Conservation (phyloP, 371 early-diverging fungal genomes). For the Mucor circinelloides region DNA sequence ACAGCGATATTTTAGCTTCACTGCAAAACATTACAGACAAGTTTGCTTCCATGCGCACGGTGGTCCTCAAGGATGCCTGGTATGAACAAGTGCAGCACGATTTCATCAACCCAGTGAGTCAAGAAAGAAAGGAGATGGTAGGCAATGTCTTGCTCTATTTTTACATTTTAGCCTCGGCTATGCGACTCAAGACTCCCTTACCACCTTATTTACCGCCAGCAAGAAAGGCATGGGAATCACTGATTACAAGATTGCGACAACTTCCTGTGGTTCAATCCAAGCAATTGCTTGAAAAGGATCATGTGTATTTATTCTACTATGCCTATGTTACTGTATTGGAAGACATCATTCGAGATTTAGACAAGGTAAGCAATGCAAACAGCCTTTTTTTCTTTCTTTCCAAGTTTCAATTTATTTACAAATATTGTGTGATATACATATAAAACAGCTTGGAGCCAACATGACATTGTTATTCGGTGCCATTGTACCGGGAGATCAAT, state of each 20-base stretch:
- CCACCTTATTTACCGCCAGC: conserved; percentile 82
- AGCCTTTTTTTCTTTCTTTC: neutral
- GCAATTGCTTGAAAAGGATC: conserved; percentile 31
- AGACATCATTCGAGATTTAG: conserved; percentile 77
- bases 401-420: neutral
- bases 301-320: conserved; percentile 73
- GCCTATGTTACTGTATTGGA: conserved; percentile 79
- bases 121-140: conserved; percentile 68
- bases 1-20: conserved; percentile 65
- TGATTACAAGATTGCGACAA: conserved; percentile 53
- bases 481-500: conserved; percentile 45
- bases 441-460: conserved; percentile 35
- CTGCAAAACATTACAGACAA: conserved; percentile 80
- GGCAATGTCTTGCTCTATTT: conserved; percentile 77
- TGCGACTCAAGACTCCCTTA: conserved; percentile 80
- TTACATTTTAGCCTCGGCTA: conserved; percentile 78
- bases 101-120: conserved; percentile 59
- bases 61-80: conserved; percentile 68
- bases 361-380: conserved; percentile 44
- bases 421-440: neutral
- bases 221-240: conserved; percentile 45
- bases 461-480: conserved; percentile 49
- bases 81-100: conserved; percentile 54
- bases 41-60: conserved; percentile 69
- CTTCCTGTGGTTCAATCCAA: conserved; percentile 59